These are phyloP conservation scores for Physaria fendleri DNA, from an alignment of 345 rosid species.

Conservation along the genomic window DNA sequence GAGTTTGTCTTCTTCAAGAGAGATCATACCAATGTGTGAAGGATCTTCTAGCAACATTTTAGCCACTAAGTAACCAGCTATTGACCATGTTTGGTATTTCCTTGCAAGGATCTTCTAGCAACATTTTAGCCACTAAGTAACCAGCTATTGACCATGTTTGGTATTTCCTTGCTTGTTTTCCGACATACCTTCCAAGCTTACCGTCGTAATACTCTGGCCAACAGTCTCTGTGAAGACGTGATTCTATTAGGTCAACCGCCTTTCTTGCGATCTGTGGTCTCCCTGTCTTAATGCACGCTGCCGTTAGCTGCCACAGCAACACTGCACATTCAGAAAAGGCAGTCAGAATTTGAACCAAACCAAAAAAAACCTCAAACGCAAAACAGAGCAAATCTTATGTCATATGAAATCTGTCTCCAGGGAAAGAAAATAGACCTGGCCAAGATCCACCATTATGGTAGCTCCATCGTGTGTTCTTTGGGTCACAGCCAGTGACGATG, in stretches of 20 bases:
- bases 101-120: too few species aligned
- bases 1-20: slow-evolving; percentile 65
- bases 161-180: slow-evolving; percentile 68
- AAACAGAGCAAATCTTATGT: background rate
- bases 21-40: slow-evolving; percentile 65
- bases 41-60: too few species aligned
- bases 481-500: slow-evolving; percentile 65
- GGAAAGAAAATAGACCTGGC: slow-evolving; percentile 49
- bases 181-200: slow-evolving; percentile 56
- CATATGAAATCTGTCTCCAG: background rate
- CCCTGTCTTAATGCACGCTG: slow-evolving; percentile 79
- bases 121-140: slow-evolving; percentile 68
- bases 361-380: background rate
- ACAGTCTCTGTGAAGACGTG: slow-evolving; percentile 57
- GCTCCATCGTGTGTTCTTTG: slow-evolving; percentile 75
- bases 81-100: too few species aligned
- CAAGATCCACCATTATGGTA: slow-evolving; percentile 80
- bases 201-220: slow-evolving; percentile 87
- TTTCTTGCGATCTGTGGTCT: slow-evolving; percentile 71
- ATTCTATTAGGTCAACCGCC: slow-evolving; percentile 57
- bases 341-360: slow-evolving; percentile 1
- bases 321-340: slow-evolving; percentile 32
- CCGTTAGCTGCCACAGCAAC: slow-evolving; percentile 63
- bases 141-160: slow-evolving; percentile 81
- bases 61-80: too few species aligned